Conservation (phyloP, 495 filamentous ascomycete species). For the Penicillium desertorum region DNA sequence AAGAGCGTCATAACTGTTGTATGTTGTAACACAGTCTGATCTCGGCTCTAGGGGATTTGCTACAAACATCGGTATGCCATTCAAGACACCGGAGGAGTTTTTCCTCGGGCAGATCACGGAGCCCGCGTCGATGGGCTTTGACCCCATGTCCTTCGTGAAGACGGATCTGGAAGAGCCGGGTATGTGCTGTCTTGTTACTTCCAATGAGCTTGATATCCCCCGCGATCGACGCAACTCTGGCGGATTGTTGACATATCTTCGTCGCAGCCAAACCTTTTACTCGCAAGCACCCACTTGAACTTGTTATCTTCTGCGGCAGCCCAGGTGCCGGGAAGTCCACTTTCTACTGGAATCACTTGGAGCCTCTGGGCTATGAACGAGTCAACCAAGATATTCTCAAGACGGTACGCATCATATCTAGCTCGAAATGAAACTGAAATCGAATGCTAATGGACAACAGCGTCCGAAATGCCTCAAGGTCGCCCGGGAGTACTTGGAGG, state of each 20-base stretch:
- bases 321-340: slow-evolving; percentile 90
- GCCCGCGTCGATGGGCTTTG: slow-evolving; percentile 65
- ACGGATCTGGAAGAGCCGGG: slow-evolving; percentile 34
- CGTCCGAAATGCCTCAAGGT: slow-evolving; percentile 82
- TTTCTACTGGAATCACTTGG: slow-evolving; percentile 76
- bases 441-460: slow-evolving; percentile 32
- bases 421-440: not conserved
- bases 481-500: slow-evolving; percentile 61
- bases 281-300: slow-evolving; percentile 65
- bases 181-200: slow-evolving; percentile 20
- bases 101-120: slow-evolving; percentile 67
- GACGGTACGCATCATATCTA: slow-evolving; percentile 51
- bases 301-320: slow-evolving; percentile 83
- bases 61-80: slow-evolving; percentile 73
- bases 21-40: slow-evolving; percentile 8
- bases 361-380: slow-evolving; percentile 78
- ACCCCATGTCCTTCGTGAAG: slow-evolving; percentile 56
- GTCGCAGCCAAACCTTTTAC: slow-evolving; percentile 44
- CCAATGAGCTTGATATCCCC: not conserved
- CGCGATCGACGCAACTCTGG: not conserved
- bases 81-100: slow-evolving; percentile 87
- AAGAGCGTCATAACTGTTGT: slow-evolving; percentile 13
- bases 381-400: slow-evolving; percentile 93
- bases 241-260: not conserved
- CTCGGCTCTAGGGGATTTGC: slow-evolving; percentile 60